These are phyloP conservation scores for Nemania sp. DNA, from an alignment of 2,329 filamentous ascomycete species.

Conservation along the genomic window DNA sequence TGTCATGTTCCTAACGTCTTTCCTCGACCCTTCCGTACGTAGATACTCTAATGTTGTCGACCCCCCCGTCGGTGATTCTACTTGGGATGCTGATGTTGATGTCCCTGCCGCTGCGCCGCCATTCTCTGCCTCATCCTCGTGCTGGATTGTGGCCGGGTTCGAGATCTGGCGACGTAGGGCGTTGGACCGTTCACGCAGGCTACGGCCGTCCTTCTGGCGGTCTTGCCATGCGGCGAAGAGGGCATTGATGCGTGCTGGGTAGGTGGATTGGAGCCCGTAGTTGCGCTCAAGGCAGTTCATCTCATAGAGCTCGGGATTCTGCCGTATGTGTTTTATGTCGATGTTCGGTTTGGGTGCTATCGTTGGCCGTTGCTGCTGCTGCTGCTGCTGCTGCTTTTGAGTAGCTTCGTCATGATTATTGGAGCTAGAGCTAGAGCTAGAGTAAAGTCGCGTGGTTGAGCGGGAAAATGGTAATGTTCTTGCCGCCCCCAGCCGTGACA, in stretches of 20 bases:
- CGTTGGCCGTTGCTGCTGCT: constrained; percentile 63
- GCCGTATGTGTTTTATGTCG: constrained; percentile 90
- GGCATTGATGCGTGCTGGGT: constrained; percentile 67
- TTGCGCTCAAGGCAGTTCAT: constrained; percentile 88
- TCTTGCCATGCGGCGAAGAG: constrained; percentile 69
- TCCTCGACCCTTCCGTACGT: constrained; percentile 46
- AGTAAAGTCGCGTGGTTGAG: constrained; percentile 38
- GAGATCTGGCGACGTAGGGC: constrained; percentile 68
- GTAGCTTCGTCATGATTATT: constrained; percentile 25
- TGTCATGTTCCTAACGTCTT: constrained; percentile 49
- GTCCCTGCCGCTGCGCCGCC: constrained; percentile 13
- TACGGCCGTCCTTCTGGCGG: constrained; percentile 70
- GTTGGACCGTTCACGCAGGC: constrained; percentile 75
- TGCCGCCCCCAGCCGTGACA: constrained; percentile 36
- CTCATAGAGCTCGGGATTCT: constrained; percentile 83
- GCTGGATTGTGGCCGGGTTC: constrained; percentile 61
- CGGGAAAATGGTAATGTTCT: constrained; percentile 28
- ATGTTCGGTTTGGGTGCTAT: constrained; percentile 82
- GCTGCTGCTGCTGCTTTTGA: constrained; percentile 34
- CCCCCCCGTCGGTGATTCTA: constrained; percentile 15
- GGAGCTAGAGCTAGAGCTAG: constrained; percentile 12
- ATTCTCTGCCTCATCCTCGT: constrained; percentile 57
- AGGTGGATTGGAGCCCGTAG: constrained; percentile 70
- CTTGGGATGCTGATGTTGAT: constrained; percentile 2
- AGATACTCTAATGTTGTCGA: constrained; percentile 31